Evolutionary conservation across 441 rosid genomes (phyloP), one percentile per base, ranked within the genome.

Genomic region (Aleurites moluccanus): DNA sequence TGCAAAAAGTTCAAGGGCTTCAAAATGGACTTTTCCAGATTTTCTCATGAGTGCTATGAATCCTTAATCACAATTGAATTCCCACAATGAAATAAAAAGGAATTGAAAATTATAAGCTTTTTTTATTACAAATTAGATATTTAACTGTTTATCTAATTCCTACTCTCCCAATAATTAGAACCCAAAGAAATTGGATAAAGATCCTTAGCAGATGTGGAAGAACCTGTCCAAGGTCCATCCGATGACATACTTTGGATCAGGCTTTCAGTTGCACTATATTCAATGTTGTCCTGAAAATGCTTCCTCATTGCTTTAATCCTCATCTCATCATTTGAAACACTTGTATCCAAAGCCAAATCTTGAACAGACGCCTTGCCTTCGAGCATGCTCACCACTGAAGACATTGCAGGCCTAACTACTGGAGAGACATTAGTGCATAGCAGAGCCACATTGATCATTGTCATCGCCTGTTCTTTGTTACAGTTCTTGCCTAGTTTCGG

Each of bases 361-460:
- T 72, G 79, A 72, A 86, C 79, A 50, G 50, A 66, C 0, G 42
- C 79, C 71, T 77, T 83, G 38, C 92, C 97, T 87, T 92, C 90
- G 2, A 92, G 90, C 85, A 90, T 87, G 74, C 90, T 88, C 64
- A 90, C 89, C 0, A 88, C 97, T 9, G 83, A 60, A 38, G 95
- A 88, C 93, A 92, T 92, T 0, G 84, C 6, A 13, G 97, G 97
- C 78, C 95, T 83, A 7, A 75, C 79, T 8, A 85, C 33, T 3
- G 89, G 78, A 79, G 85, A 75, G 15, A 25, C 82, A 77, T 83
- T 82, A 2, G 92, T 77, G 81, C 97, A 89, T 4, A 81, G 72
- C 0, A 92, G 78, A 27, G 95, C 93, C 28, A 88, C 81, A 52
- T 84, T 79, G 74, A 88, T 87, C 88, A 86, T 84, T 23, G 62